Conservation (phyloP, 768 basidiomycete species). For the Leccinum sublutescens region DNA sequence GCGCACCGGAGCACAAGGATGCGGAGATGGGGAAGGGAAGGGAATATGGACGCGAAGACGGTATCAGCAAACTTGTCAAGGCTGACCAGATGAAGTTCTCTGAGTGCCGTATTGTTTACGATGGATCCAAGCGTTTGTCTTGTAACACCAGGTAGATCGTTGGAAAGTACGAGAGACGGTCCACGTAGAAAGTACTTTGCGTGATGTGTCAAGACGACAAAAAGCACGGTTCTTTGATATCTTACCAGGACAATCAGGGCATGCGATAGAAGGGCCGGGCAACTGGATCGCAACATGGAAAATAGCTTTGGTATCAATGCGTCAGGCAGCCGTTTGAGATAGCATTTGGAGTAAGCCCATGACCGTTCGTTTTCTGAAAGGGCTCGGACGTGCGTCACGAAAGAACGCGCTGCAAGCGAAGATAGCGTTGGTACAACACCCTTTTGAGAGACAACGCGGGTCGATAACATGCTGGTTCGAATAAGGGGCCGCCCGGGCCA, state of each 20-base stretch:
- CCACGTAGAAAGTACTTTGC: slow-evolving; percentile 60
- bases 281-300: slow-evolving; percentile 45
- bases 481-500: too few relatives aligned
- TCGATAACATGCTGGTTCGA: slow-evolving; percentile 7
- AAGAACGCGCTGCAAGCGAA: slow-evolving; percentile 49
- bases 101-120: slow-evolving; percentile 31
- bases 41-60: slow-evolving; percentile 49
- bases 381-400: slow-evolving; percentile 43
- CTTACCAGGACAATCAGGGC: slow-evolving; percentile 56
- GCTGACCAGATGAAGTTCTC: slow-evolving; percentile 48
- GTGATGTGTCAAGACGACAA: neutral
- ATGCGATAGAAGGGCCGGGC: slow-evolving; percentile 32
- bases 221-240: neutral
- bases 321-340: slow-evolving; percentile 32
- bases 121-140: slow-evolving; percentile 50
- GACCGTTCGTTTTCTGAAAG: slow-evolving; percentile 38
- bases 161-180: slow-evolving; percentile 43
- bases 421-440: slow-evolving; percentile 43
- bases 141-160: slow-evolving; percentile 51
- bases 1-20: slow-evolving; percentile 55
- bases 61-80: slow-evolving; percentile 53
- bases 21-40: slow-evolving; percentile 42
- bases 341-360: slow-evolving; percentile 41
- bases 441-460: slow-evolving; percentile 35
- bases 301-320: slow-evolving; percentile 49